A percentile compares a stretch with the other conserved stretches of the same genome.
Conservation (phyloP, 2,329 filamentous ascomycete genomes). For the Cytospora piceicola region DNA sequence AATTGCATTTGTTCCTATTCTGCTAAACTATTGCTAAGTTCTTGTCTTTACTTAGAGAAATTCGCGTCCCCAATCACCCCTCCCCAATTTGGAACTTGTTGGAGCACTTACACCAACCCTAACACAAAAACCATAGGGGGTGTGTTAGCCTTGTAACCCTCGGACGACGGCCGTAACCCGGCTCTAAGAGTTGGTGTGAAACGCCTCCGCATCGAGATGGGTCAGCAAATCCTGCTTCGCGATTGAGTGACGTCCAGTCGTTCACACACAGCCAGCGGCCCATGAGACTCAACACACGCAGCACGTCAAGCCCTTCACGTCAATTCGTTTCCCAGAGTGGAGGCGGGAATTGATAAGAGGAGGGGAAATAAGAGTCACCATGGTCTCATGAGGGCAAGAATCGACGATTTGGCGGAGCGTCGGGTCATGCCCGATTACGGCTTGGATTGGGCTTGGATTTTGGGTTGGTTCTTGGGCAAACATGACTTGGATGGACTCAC, state of each 20-base stretch:
- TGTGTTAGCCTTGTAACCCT: background rate
- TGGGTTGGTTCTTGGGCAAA: background rate
- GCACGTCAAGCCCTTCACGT: slow-evolving; percentile 12
- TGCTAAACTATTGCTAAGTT: background rate
- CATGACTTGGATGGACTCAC: slow-evolving; percentile 15
- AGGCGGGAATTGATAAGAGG: slow-evolving; percentile 12
- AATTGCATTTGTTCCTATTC: background rate
- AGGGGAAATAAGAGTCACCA: slow-evolving; percentile 23
- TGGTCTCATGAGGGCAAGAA: slow-evolving; percentile 4
- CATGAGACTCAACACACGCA: slow-evolving; percentile 15
- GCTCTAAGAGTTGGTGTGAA: slow-evolving; percentile 20
- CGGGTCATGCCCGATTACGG: slow-evolving; percentile 12
- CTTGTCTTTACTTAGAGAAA: background rate
- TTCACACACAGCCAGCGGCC: slow-evolving; percentile 19
- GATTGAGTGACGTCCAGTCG: slow-evolving; percentile 24
- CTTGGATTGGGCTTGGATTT: slow-evolving; percentile 5
- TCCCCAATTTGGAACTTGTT: background rate
- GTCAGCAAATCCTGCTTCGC: slow-evolving; percentile 22
- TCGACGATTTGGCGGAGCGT: slow-evolving; percentile 1
- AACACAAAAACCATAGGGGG: background rate
- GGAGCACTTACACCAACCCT: slow-evolving; percentile 26
- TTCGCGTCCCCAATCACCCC: background rate
- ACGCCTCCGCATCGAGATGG: slow-evolving; percentile 5
- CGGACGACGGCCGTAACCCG: slow-evolving; percentile 12
- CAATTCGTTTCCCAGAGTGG: background rate